Evolutionary conservation across 306 rosid species (phyloP).

Genomic region (Ceratonia siliqua): DNA sequence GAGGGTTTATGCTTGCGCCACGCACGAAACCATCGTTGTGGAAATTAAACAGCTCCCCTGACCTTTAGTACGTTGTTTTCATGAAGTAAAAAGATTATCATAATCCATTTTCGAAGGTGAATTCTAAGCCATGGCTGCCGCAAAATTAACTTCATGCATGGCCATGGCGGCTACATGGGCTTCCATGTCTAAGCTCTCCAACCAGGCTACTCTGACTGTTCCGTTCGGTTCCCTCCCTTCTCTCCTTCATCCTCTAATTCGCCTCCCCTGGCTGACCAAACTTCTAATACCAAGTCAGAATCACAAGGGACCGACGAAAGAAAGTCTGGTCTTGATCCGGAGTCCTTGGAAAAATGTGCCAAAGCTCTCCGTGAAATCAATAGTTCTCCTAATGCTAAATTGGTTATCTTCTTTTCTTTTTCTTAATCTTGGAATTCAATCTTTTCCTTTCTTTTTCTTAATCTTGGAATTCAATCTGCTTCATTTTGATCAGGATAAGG

Average conservation of each 20-base stretch:
- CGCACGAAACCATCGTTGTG: too few species aligned
- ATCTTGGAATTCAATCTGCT: not conserved
- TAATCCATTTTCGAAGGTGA: not conserved
- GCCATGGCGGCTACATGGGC: constrained; percentile 67
- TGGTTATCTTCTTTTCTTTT: constrained; percentile 39
- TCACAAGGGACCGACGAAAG: constrained; percentile 53
- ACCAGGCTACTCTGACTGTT: constrained; percentile 57
- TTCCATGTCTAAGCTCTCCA: constrained; percentile 50
- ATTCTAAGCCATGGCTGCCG: constrained; percentile 58
- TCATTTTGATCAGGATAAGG: constrained; percentile 8
- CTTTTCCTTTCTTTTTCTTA: not conserved
- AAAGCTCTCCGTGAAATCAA: constrained; percentile 84
- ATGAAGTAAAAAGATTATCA: not conserved
- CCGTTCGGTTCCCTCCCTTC: constrained; percentile 61
- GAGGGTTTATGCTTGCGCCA: too few species aligned
- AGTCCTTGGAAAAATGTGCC: constrained; percentile 79
- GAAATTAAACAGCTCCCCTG: too few species aligned
- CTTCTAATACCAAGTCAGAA: constrained; percentile 47
- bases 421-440: not conserved
- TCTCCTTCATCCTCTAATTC: constrained; percentile 52
- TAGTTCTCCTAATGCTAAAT: constrained; percentile 55
- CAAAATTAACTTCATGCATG: constrained; percentile 61
- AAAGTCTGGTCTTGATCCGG: constrained; percentile 76
- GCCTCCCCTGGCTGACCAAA: constrained; percentile 42
- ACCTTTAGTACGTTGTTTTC: too few species aligned